Base-by-base conservation (phyloP, 768 basidiomycete species). In the Boletus sp. region DNA sequence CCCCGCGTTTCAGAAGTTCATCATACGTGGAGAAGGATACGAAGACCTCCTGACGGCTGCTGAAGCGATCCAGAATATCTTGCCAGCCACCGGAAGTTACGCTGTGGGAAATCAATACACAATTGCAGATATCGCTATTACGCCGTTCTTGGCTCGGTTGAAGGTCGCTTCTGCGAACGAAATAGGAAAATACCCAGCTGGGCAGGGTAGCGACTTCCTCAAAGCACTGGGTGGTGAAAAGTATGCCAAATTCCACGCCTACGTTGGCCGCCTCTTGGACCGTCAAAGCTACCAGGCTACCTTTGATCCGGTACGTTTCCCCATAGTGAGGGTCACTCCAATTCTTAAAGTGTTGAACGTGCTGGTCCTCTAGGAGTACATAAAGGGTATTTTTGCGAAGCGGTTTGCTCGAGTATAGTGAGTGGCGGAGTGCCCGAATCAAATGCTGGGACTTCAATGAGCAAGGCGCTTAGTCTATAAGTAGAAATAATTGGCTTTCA, bases 121-220 rank as follows among this genome's bases (percentile, higher is more conserved):
- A n/a, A 79, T 81, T 48, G 87, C 85, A 13, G 87, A 88, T 59
- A 78, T 81, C 7, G 79, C 83, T 0, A 64, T 86, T 25, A 70
- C 78, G 5, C 83, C 87, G 1, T 84, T 86, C 75, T 60, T 86
- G 14, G 83, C 77, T n/a, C 74, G 87, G 11, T 56, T 78, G 39
- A 74, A 78, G 27, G 53, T 81, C 1, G 46, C 65, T 30, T 58
- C 82, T 30, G 67, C 71, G 62, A 77, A 83, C 55, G 82, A 85
- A 32, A 30, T 83, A 21, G 84, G 84, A 1, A 71, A 67, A 21
- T 87, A 69, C 58, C 72, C 75, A 6, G 68, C 62, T 25, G 84
- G 80, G 9, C 72, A 78, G 33, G 83, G 83, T 0, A 68, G 61
- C 42, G 77, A 72, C 58, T 66, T 77, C 3, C 70, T 76, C 45